A percentile compares a stretch with the other conserved stretches of the same genome.
These are phyloP conservation scores for Firmiana major DNA, from an alignment of 345 rosid genomes.

Conservation along the genomic window DNA sequence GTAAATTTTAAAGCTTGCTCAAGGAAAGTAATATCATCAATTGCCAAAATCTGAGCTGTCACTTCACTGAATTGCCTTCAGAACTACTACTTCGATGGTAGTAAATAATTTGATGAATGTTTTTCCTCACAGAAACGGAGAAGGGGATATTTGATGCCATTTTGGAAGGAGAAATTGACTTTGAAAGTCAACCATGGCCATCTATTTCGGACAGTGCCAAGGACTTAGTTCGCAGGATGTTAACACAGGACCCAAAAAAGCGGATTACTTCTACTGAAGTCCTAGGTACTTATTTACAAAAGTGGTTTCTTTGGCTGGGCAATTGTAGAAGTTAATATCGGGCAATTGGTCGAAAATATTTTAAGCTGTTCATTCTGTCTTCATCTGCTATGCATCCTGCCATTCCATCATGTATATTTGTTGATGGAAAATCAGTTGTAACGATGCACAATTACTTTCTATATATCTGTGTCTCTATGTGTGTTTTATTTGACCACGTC, in stretches of 20 bases:
- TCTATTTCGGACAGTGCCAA: slow-evolving; percentile 72
- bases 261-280: slow-evolving; percentile 71
- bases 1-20: slow-evolving; percentile 29
- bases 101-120: background rate
- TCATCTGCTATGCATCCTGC: background rate
- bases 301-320: background rate
- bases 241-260: slow-evolving; percentile 62
- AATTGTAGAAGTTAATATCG: background rate
- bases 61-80: background rate
- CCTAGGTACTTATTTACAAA: slow-evolving; percentile 42
- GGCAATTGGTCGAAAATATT: background rate
- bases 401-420: background rate
- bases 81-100: background rate
- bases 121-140: slow-evolving; percentile 55
- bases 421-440: background rate
- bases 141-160: slow-evolving; percentile 78
- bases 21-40: background rate
- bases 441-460: background rate
- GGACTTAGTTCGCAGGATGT: slow-evolving; percentile 73
- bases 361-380: background rate
- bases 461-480: background rate
- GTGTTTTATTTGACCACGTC: background rate
- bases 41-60: background rate
- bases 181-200: slow-evolving; percentile 79
- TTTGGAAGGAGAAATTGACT: slow-evolving; percentile 70